Evolutionary conservation across 2,329 filamentous ascomycete genomes (phyloP).

Genomic region (Aspergillus pseudonomiae): DNA sequence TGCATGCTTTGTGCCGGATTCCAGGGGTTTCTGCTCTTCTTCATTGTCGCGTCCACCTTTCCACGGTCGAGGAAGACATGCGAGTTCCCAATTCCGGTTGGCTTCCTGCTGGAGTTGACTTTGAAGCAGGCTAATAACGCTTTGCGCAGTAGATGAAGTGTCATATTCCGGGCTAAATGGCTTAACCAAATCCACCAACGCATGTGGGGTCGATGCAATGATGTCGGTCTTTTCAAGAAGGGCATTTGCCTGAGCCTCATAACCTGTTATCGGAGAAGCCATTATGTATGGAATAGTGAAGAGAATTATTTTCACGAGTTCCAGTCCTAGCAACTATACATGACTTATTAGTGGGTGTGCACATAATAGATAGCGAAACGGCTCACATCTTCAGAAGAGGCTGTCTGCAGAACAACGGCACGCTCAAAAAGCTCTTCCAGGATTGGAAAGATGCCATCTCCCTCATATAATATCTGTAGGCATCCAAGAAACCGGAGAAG

Average conservation of each 20-base stretch:
- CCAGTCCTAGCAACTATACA: slow-evolving; percentile 64
- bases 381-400: slow-evolving; percentile 87
- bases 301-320: slow-evolving; percentile 95
- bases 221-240: slow-evolving; percentile 94
- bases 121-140: slow-evolving; percentile 79
- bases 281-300: slow-evolving; percentile 91
- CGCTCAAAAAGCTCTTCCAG: slow-evolving; percentile 88
- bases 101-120: slow-evolving; percentile 81
- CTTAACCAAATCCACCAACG: slow-evolving; percentile 82
- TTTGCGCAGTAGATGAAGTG: slow-evolving; percentile 66
- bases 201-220: slow-evolving; percentile 84
- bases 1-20: slow-evolving; percentile 68
- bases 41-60: slow-evolving; percentile 40
- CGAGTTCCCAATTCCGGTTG: slow-evolving; percentile 72
- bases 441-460: slow-evolving; percentile 81
- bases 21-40: slow-evolving; percentile 60
- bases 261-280: slow-evolving; percentile 69
- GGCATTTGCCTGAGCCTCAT: slow-evolving; percentile 72
- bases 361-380: not conserved
- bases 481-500: slow-evolving; percentile 87
- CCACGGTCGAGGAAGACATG: slow-evolving; percentile 63
- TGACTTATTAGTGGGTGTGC: slow-evolving; percentile 17
- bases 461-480: slow-evolving; percentile 76
- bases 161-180: slow-evolving; percentile 70
- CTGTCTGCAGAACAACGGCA: slow-evolving; percentile 90